Evolutionary conservation across 805 yeast species (phyloP), one percentile per base, ranked within the genome.

Genomic region (Lipomyces japonicus): DNA sequence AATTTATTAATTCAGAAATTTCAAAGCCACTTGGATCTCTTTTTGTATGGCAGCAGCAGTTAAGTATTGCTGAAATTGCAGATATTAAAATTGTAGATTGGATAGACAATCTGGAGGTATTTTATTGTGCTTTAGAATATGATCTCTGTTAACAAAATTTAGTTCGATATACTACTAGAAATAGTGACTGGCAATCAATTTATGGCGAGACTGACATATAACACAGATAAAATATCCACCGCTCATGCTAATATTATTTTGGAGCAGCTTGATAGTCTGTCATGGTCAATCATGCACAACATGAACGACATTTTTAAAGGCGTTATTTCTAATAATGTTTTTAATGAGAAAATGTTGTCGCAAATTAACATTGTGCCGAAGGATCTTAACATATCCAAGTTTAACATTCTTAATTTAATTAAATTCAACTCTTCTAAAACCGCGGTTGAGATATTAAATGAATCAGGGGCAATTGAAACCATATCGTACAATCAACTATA

Each of bases 21-120:
- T 23, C 47, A 16, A 18, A 40, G 12, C 32, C 22, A 9, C 34
- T 52, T 19, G 40, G 39, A 6, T 44, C 44, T 42, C 21, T 53
- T 23, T 28, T 53, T 24, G 49, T 44, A 12, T 53, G 57, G 57
- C 57, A 53, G 35, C 43, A 53, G n/a, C 46, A 51, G 16, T n/a
- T n/a, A n/a, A 46, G 22, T 9, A 18, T 26, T 5, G 10, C 19
- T 7, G 22, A 37, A 23, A 22, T 34, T 16, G 28, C 28, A 10
- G 21, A 12, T 30, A 26, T 48, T 5, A n/a, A 28, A 18, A 31
- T 48, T 3, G 23, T 32, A 3, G 41, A 37, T 5, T 23, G 44
- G 7, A 23, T 44, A 7, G 56, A 51, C 35, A 18, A 18, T 10
- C 37, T 44, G 6, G 56, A 51, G 47, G 54, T 50, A 38, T 21